Conservation (phyloP, 2,329 filamentous ascomycete genomes). For the Trichoderma sp. region DNA sequence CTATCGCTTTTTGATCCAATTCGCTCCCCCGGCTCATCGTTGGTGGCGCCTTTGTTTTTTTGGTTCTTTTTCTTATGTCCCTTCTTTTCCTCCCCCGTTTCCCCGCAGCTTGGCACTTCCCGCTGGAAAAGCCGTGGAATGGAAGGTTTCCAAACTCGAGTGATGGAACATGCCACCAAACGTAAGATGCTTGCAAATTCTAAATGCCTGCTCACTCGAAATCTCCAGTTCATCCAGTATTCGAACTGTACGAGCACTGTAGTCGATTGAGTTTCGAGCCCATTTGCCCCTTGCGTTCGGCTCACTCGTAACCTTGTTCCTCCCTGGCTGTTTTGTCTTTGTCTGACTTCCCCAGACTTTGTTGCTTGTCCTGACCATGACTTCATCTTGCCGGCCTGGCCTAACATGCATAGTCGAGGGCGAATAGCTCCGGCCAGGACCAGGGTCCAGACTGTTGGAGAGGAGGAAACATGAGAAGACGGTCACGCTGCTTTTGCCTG, state of each 20-base stretch:
- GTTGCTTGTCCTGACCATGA: conserved; percentile 17
- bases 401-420: conserved; percentile 3
- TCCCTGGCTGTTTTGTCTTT: not conserved
- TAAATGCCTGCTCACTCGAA: not conserved
- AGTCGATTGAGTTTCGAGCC: not conserved
- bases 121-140: not conserved
- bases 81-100: not conserved
- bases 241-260: conserved; percentile 14
- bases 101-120: conserved; percentile 10
- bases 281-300: not conserved
- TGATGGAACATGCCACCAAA: conserved; percentile 22
- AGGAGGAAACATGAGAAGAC: conserved; percentile 2
- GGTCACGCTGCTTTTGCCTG: conserved; percentile 2
- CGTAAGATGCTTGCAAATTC: not conserved
- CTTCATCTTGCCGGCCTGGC: conserved; percentile 16
- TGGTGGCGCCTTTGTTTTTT: not conserved
- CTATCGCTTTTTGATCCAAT: not conserved
- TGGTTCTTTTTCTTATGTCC: not conserved
- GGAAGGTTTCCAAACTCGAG: not conserved
- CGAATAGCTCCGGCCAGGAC: conserved; percentile 4
- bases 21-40: not conserved
- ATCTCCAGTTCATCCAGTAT: not conserved
- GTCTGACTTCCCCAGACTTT: conserved; percentile 22
- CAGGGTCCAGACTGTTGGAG: conserved; percentile 9
- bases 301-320: not conserved